Evolutionary conservation across 257 asterid species (phyloP), one percentile per base, ranked within the genome.

Genomic region (Echites panduratus): DNA sequence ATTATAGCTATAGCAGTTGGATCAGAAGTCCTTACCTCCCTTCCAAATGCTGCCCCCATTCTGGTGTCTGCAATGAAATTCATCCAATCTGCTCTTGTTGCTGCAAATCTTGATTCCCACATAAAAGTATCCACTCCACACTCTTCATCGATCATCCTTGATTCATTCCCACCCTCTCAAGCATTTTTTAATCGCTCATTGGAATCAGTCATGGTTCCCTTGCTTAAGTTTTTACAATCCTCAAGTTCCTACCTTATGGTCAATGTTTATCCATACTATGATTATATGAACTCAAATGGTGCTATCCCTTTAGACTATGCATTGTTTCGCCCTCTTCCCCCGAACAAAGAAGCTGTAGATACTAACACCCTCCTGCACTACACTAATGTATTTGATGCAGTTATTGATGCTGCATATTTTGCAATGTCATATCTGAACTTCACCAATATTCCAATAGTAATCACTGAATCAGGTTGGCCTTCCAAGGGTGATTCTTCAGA

Each of bases 391-490:
- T 95, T 95, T 56, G 98, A 95, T 74, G 98, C 99, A 0, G 79
- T 92, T 19, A 86, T 95, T 7, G 99, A 95, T 41, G 98, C 99
- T 0, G 96, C 98, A 1, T 91, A 94, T 75, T 91, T 86, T 61
- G 92, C 99, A 17, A 95, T 90, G 96, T 77, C 93, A 0, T 82
- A 87, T 75, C 82, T 89, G 49, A 95, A 95, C 83, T 82, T 91
- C 76, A 91, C 96, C 0, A 90, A 89, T 56, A 79, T 95, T 22
- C 98, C 97, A 0, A 66, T 95, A 11, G 14, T 76, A 13, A 90
- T 95, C 71, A 89, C 94, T 0, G 99, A 95, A 69, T 85, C 99
- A 0, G 99, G 99, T 12, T 95, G 99, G 99, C 99, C 99, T 27
- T 92, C 98, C 13, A 88, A 86, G 83, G 99, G 98, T 0, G 92